These are phyloP conservation scores for Infundibulicybe gibba DNA, from an alignment of 768 basidiomycete species.

Conservation along the genomic window DNA sequence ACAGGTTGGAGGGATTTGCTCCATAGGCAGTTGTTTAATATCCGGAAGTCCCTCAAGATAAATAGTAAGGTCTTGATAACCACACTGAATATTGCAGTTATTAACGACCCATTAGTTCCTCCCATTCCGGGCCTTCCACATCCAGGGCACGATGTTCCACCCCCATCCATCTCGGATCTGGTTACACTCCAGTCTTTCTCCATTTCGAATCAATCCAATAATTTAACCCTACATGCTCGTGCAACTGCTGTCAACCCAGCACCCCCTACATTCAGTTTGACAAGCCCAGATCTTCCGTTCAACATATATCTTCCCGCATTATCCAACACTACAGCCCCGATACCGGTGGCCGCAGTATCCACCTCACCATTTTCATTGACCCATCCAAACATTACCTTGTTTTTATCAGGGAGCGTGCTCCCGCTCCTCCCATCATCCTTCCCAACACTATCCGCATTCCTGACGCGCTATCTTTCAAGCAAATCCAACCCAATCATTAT, in stretches of 20 bases:
- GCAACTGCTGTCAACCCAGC: constrained; percentile 60
- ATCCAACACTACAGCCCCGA: constrained; percentile 8
- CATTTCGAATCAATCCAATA: constrained; percentile 25
- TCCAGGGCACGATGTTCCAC: constrained; percentile 45
- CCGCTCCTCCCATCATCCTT: constrained; percentile 39
- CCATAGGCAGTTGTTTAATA: constrained; percentile 35
- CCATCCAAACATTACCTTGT: constrained; percentile 64
- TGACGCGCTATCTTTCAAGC: constrained; percentile 62
- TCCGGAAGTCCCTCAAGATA: constrained; percentile 44
- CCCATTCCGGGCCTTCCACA: constrained; percentile 61
- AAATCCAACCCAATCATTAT: constrained; percentile 55
- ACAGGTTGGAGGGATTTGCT: constrained; percentile 45
- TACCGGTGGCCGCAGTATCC: constrained; percentile 52
- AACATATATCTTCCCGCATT: constrained; percentile 44
- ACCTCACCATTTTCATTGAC: constrained; percentile 57
- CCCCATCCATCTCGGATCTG: constrained; percentile 56
- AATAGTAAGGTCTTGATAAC: constrained; percentile 41
- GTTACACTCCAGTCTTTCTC: constrained; percentile 58
- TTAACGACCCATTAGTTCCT: constrained; percentile 46
- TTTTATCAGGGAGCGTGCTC: constrained; percentile 53
- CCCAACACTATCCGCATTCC: constrained; percentile 52
- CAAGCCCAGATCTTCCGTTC: constrained; percentile 60
- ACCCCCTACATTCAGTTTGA: constrained; percentile 44
- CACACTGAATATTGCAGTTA: constrained; percentile 3
- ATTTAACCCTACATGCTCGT: constrained; percentile 42